Base-by-base conservation (phyloP, 192 early-diverging fungal species). In the Gaertneriomyces sp. region DNA sequence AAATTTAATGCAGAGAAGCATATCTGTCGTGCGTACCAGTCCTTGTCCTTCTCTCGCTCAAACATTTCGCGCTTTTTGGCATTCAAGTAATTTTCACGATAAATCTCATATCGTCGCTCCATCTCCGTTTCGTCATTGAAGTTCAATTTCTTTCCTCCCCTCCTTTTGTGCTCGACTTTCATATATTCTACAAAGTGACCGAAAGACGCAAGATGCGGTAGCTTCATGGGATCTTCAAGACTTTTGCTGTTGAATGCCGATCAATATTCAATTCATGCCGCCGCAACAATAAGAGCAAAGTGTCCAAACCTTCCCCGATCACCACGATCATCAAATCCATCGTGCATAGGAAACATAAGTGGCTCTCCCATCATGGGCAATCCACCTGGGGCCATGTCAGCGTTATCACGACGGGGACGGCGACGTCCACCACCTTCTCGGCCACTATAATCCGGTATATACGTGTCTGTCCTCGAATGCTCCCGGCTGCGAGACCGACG, bases 1-100 rank as follows among this genome's bases (percentile, higher is more conserved):
- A 17, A 38, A n/a, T 45, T 0, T 45, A n/a, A n/a, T 60, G 41
- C 11, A 60, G 39, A 14, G 44, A 10, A 46, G 11, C 19, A 11
- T 52, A 6, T 51, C n/a, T 51, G 2, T 8, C 40, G 20, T 5
- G 5, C 73, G 38, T 62, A 83, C 95, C 95, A 98, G 62, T 93
- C 92, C 25, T 89, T 84, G 1, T 86, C 82, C 54, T 88, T 90
- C 73, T 96, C 89, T 16, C 73, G 74, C 1, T 80, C 75, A 74
- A 91, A 94, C 68, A 94, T 95, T 47, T 79, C 80, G 41, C 78
- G 75, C 61, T 89, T 76, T 47, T 89, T 85, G 41, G 84, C 82
- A 54, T 81, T 75, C 10, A 79, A 81, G 58, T 86, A 89, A 43
- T 88, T 83, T 63, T 93, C 90, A 60, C 88, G 88, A 77, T 98